Evolutionary conservation across 1,139 yeast genomes (phyloP).

Genomic region (Geotrichum carabidarum): DNA sequence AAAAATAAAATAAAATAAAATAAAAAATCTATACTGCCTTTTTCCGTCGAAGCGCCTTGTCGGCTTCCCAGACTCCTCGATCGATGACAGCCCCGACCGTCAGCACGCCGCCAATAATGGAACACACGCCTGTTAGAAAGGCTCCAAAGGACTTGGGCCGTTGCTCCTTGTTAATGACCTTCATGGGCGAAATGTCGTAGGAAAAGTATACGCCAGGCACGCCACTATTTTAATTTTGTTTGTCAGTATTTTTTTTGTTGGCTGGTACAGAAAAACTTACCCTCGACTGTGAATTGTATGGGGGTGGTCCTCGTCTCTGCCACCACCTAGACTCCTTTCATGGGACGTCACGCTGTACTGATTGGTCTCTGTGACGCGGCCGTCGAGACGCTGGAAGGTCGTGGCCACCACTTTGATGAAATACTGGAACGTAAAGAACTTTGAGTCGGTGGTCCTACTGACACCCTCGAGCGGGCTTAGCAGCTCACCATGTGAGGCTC

Average conservation of each 20-base stretch:
- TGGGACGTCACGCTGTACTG: constrained; percentile 90
- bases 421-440: constrained; percentile 67
- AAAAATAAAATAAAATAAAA: too few relatives aligned
- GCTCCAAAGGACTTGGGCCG: constrained; percentile 79
- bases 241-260: not conserved
- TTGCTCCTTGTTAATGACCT: constrained; percentile 79
- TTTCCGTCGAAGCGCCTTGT: constrained; percentile 68
- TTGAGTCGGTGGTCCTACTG: constrained; percentile 42
- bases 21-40: constrained; percentile 39
- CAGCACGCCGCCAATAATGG: constrained; percentile 88
- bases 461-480: constrained; percentile 69
- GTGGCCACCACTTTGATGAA: constrained; percentile 89
- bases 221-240: constrained; percentile 48
- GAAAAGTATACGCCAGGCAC: constrained; percentile 82
- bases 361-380: constrained; percentile 63
- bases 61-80: constrained; percentile 84
- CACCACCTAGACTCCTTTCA: constrained; percentile 79
- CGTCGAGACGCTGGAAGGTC: constrained; percentile 60
- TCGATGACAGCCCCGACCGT: constrained; percentile 89
- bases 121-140: constrained; percentile 75
- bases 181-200: constrained; percentile 90
- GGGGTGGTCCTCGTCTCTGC: constrained; percentile 85
- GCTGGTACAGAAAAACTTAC: not conserved
- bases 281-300: constrained; percentile 80
- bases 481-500: constrained; percentile 33